A percentile compares a stretch with the other conserved stretches of the same genome.
phyloP scores from a whole-genome alignment of 2,329 filamentous ascomycete genomes.

The Beauveria rudraprayagi region DNA sequence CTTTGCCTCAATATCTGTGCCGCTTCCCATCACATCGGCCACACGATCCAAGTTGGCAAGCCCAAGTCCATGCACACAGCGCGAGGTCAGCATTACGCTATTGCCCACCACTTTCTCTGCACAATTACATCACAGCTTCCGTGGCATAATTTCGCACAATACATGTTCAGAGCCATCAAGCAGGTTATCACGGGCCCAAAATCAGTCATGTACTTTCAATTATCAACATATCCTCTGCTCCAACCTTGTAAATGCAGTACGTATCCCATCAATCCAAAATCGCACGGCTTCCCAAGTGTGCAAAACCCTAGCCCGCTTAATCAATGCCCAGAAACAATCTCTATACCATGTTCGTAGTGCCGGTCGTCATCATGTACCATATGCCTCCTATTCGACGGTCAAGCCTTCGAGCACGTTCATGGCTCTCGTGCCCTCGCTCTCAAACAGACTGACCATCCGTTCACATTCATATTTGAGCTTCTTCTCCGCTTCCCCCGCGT shows the following conservation, averaged over 20 bases:
- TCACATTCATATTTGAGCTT: conserved; percentile 76
- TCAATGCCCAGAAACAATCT: conserved; percentile 4
- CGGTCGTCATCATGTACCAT: conserved; percentile 1
- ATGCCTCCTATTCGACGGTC: conserved; percentile 37
- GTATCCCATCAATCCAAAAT: conserved; percentile 9
- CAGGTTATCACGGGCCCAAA: not conserved
- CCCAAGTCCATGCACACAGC: not conserved
- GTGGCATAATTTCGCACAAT: not conserved
- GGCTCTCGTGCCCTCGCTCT: conserved; percentile 71
- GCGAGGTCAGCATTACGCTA: conserved; percentile 1
- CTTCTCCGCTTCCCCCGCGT: conserved; percentile 72
- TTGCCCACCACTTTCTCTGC: not conserved
- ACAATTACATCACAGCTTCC: not conserved
- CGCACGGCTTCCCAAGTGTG: not conserved
- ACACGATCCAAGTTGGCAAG: not conserved
- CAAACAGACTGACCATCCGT: conserved; percentile 71
- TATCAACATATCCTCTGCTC: conserved; percentile 9
- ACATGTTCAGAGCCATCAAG: too few relatives aligned
- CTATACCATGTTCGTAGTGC: not conserved
- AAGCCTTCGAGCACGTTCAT: conserved; percentile 71
- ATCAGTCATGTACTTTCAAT: not conserved
- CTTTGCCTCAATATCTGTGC: not conserved
- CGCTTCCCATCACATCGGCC: not conserved
- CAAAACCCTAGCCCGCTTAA: conserved; percentile 6
- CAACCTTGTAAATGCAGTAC: conserved; percentile 7